Evolutionary conservation across 1,284 basidiomycete species (phyloP).

Genomic region (Erythrobasidium hasegawianum): DNA sequence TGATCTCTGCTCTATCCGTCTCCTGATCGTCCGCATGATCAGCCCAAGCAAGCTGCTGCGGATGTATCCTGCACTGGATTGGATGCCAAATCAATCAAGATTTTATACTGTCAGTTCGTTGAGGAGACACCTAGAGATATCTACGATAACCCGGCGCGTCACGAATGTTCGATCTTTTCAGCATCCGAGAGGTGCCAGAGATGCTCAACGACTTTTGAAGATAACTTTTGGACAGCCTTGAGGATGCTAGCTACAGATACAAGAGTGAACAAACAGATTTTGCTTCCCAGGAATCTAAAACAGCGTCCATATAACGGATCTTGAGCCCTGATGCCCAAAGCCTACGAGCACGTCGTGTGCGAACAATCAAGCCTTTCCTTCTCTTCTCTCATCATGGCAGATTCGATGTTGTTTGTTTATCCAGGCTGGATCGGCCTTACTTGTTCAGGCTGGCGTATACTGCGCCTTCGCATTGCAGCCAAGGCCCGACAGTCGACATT

Average conservation of each 20-base stretch:
- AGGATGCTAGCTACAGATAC: conserved; percentile 3
- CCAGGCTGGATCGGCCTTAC: too few species aligned
- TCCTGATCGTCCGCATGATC: conserved; percentile 7
- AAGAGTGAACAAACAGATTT: background rate
- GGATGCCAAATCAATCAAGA: conserved; percentile 79
- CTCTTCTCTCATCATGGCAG: too few species aligned
- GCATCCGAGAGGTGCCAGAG: too few species aligned
- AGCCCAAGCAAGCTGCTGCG: conserved; percentile 93
- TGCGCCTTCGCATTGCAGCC: conserved; percentile 22
- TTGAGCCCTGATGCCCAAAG: too few species aligned
- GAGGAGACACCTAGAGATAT: conserved; percentile 82
- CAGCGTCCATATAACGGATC: too few species aligned
- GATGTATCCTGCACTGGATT: conserved; percentile 91
- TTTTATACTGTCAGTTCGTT: conserved; percentile 86
- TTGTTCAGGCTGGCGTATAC: conserved; percentile 28
- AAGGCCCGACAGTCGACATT: conserved; percentile 14
- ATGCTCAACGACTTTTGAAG: too few species aligned
- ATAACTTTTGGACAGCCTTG: too few species aligned
- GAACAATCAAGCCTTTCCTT: too few species aligned
- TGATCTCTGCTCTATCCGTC: background rate
- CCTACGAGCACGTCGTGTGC: too few species aligned
- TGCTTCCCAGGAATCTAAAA: too few species aligned
- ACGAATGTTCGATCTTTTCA: conserved; percentile 49
- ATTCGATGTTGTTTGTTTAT: too few species aligned
- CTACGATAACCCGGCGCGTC: conserved; percentile 82